Base-by-base conservation (phyloP, 192 early-diverging fungal genomes). In the Coemansia interrupta region DNA sequence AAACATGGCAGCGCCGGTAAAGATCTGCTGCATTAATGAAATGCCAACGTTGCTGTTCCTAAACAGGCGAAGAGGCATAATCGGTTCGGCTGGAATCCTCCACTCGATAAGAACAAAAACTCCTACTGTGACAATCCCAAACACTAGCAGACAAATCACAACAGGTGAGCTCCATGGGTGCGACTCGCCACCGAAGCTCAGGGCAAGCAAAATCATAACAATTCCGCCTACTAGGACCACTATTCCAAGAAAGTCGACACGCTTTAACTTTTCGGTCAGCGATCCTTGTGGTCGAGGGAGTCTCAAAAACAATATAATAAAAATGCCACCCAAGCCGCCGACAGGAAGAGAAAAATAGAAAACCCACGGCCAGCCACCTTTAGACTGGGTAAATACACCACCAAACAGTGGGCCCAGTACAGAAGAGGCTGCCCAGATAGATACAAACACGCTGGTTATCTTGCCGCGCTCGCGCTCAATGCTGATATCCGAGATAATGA, bases 371-470 rank as follows among this genome's bases (percentile, higher is more conserved):
- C 89, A 90, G 4, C 73, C 75, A 10, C 80, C 56, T 50, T 84
- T 70, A 23, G 48, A 50, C 48, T 89, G 84, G 0, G 83, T 68
- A 56, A 91, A 88, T 3, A 81, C 81, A 22, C 89, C 89, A 44
- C 89, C 89, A 40, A 85, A 24, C 8, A 90, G 53, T 0, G 88
- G 88, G 8, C 89, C 89, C 19, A 86, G 60, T 5, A 88, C 82
- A 20, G 81, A 83, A 0, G 87, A 80, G 8, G 89, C 47, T 0
- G 83, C 82, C 60, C 76, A 87, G 28, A 86, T 72, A 23, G 75
- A 81, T 4, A 80, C 80, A 12, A 86, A 61, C 7, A 85, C 66
- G 32, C 68, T 65, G 23, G 70, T 23, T n/a, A 66, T 71, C 0
- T 57, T 61, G 0, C 61, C 46, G 11, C 64, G 57, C 32, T 78